These are phyloP conservation scores for Tolypocladium pustulatum DNA, from an alignment of 2,329 filamentous ascomycete species.

Conservation along the genomic window DNA sequence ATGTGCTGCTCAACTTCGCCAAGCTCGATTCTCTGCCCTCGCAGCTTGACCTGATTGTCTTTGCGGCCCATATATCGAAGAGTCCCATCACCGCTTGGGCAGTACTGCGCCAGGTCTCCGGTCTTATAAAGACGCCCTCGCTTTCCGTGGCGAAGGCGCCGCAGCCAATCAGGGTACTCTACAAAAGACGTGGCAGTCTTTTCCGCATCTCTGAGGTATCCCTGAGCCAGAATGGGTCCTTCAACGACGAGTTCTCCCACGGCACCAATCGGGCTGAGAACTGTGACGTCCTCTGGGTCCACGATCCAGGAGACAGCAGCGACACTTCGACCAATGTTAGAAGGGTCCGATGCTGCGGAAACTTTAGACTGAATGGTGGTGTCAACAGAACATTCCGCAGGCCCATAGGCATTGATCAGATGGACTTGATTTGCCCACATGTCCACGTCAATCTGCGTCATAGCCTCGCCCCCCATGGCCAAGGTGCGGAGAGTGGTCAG, in stretches of 20 bases:
- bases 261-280: conserved; percentile 9
- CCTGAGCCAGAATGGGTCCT: conserved; percentile 35
- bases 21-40: conserved; percentile 12
- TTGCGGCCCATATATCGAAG: conserved; percentile 9
- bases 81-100: conserved; percentile 3
- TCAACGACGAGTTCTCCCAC: conserved; percentile 25
- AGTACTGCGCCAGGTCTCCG: conserved; percentile 10
- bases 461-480: conserved; percentile 11
- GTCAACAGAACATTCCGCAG: conserved; percentile 17
- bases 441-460: conserved; percentile 18
- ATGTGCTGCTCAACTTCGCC: conserved; percentile 9
- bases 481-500: conserved; percentile 8
- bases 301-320: conserved; percentile 13
- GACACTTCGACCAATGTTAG: conserved; percentile 1
- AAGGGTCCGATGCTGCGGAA: neutral
- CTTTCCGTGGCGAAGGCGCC: neutral
- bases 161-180: conserved; percentile 10
- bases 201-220: conserved; percentile 32
- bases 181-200: conserved; percentile 21
- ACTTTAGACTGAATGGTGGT: conserved; percentile 3
- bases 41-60: conserved; percentile 11
- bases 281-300: conserved; percentile 8
- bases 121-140: conserved; percentile 8
- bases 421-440: conserved; percentile 10
- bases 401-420: conserved; percentile 30